phyloP scores from a whole-genome alignment of 2,329 filamentous ascomycete genomes.

The Cytospora paraplurivora region DNA sequence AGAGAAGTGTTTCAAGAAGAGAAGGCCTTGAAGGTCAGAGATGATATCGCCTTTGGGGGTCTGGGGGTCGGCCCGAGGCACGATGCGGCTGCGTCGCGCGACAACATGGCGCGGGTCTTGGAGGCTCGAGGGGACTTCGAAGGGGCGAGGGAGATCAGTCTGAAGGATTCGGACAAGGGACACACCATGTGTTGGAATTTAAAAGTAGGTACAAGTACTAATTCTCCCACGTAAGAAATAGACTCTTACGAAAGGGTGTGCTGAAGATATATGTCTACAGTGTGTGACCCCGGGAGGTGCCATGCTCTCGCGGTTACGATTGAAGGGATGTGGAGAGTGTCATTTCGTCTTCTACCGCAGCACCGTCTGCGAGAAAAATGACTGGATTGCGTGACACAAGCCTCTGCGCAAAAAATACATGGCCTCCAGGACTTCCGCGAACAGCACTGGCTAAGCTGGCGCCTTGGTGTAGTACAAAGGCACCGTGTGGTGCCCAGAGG shows the following conservation, averaged over 20 bases:
- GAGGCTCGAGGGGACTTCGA: conserved; percentile 6
- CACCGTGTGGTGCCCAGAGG: no score
- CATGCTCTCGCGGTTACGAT: background rate
- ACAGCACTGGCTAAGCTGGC: background rate
- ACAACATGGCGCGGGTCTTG: conserved; percentile 17
- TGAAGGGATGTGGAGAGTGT: conserved; percentile 11
- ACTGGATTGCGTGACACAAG: conserved; percentile 19
- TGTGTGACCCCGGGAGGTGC: conserved; percentile 1
- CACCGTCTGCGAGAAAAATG: conserved; percentile 10
- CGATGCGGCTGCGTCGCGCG: conserved; percentile 10
- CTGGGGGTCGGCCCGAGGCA: conserved; percentile 5
- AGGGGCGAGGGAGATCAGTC: conserved; percentile 4
- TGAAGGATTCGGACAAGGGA: conserved; percentile 11
- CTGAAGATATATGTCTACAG: background rate
- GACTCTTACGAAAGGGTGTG: background rate
- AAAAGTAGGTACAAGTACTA: background rate
- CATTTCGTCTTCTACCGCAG: conserved; percentile 18
- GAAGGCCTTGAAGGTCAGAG: conserved; percentile 10
- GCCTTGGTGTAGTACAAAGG: no score
- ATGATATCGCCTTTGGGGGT: conserved; percentile 4
- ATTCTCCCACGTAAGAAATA: no score
- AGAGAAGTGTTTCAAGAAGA: conserved; percentile 1
- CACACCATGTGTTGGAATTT: conserved; percentile 1
- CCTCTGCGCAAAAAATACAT: conserved; percentile 47
- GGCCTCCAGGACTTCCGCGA: conserved; percentile 28